phyloP scores from a whole-genome alignment of 2,329 filamentous ascomycete genomes.

The Fonsecaea erecta region DNA sequence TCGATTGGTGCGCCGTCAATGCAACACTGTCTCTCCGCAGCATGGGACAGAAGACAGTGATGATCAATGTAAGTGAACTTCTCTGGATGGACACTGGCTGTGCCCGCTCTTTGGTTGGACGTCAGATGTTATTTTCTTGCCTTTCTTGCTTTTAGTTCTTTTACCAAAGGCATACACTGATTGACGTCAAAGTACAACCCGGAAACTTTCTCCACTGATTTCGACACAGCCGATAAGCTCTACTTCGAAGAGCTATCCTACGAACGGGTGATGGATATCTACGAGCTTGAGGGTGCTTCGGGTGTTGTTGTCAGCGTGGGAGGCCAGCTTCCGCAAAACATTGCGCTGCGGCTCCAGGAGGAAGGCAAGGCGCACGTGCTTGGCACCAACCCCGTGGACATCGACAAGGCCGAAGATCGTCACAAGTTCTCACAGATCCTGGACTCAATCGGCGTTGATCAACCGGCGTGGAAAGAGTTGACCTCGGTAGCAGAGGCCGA shows the following conservation, averaged over 20 bases:
- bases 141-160: constrained; percentile 4
- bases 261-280: constrained; percentile 98
- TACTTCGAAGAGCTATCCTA: constrained; percentile 98
- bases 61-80: constrained; percentile 75
- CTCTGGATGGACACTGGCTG: background rate
- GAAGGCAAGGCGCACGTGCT: constrained; percentile 86
- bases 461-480: constrained; percentile 97
- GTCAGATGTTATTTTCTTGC: background rate
- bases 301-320: constrained; percentile 96
- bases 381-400: constrained; percentile 89
- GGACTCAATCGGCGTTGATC: constrained; percentile 94
- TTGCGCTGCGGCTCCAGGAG: constrained; percentile 91
- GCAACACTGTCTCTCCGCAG: constrained; percentile 79
- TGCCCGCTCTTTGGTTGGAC: no score
- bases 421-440: constrained; percentile 98
- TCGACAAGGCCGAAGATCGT: constrained; percentile 96
- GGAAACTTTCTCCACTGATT: constrained; percentile 82
- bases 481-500: constrained; percentile 88
- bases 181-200: constrained; percentile 64
- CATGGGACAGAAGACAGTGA: constrained; percentile 95
- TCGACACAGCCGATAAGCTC: constrained; percentile 84
- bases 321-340: constrained; percentile 96
- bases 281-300: constrained; percentile 82
- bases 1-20: constrained; percentile 97
- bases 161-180: constrained; percentile 25